These are phyloP conservation scores for Guyanaporus albipodus DNA, from an alignment of 768 basidiomycete genomes.

Conservation along the genomic window DNA sequence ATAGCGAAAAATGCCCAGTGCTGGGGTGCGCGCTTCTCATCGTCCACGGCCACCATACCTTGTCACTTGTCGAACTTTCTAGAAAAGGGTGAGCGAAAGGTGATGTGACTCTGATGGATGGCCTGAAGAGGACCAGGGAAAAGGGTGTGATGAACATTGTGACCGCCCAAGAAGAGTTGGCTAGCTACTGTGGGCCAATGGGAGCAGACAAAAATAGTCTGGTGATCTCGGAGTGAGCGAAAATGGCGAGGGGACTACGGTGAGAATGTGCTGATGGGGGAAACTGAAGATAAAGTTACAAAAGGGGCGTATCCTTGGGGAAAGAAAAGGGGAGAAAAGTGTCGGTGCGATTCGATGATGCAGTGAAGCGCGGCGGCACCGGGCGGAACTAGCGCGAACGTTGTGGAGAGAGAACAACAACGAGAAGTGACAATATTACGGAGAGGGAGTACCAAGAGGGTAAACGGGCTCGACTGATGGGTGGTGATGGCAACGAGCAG, in stretches of 20 bases:
- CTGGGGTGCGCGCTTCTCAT: conserved; percentile 6
- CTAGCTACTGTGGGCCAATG: conserved; percentile 10
- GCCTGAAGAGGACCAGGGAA: no score
- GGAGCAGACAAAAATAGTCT: conserved; percentile 5
- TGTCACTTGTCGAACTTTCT: not conserved
- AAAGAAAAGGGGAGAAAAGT: not conserved
- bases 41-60: conserved; percentile 8
- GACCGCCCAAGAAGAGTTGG: not conserved
- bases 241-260: conserved; percentile 7
- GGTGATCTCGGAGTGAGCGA: conserved; percentile 16
- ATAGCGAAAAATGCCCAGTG: conserved; percentile 3
- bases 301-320: not conserved
- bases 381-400: conserved; percentile 22
- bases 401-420: not conserved
- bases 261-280: conserved; percentile 9
- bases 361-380: conserved; percentile 2
- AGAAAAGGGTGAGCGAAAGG: not conserved
- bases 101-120: no score
- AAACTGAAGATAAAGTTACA: conserved; percentile 3
- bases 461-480: conserved; percentile 5
- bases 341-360: not conserved
- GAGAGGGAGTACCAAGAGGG: not conserved
- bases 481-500: conserved; percentile 3
- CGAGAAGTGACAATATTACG: not conserved
- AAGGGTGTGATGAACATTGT: no score